Evolutionary conservation across 2,329 filamentous ascomycete species (phyloP).

Genomic region (Rugonectria rugulosa): DNA sequence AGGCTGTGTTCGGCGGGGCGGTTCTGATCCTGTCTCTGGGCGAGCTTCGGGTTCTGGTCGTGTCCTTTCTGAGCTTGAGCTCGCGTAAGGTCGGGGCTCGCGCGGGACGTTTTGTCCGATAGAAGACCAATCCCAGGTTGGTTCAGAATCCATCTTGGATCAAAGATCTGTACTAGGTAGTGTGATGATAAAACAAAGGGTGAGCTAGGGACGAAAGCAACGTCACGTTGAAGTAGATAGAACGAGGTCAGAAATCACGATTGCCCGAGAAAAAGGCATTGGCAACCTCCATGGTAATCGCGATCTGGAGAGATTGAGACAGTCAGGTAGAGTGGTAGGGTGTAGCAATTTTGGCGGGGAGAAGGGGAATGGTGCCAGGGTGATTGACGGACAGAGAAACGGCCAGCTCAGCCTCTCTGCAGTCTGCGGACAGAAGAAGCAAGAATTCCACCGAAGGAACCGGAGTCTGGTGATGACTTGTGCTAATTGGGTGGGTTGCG

Average conservation of each 20-base stretch:
- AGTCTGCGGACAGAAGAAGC: constrained; percentile 28
- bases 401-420: constrained; percentile 45
- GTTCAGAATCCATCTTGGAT: constrained; percentile 38
- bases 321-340: constrained; percentile 7
- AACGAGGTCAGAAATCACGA: constrained; percentile 18
- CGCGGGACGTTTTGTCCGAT: constrained; percentile 24
- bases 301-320: constrained; percentile 21
- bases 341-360: constrained; percentile 30
- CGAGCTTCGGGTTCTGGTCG: constrained; percentile 12
- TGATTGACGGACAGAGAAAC: constrained; percentile 36
- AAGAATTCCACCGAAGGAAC: constrained; percentile 39
- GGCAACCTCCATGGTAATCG: constrained; percentile 42
- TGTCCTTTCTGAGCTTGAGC: constrained; percentile 10
- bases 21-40: constrained; percentile 12
- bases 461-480: constrained; percentile 31
- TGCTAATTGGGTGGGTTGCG: constrained; percentile 20
- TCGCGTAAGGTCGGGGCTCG: constrained; percentile 20
- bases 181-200: constrained; percentile 23
- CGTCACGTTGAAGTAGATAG: too few species aligned
- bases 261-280: constrained; percentile 28
- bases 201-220: constrained; percentile 14
- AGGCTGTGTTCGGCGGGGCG: constrained; percentile 1
- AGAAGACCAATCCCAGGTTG: constrained; percentile 40
- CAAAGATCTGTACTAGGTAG: constrained; percentile 26
- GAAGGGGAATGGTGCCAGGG: constrained; percentile 31